Base-by-base conservation (phyloP, 2,329 filamentous ascomycete genomes). In the Daldinia sp. region DNA sequence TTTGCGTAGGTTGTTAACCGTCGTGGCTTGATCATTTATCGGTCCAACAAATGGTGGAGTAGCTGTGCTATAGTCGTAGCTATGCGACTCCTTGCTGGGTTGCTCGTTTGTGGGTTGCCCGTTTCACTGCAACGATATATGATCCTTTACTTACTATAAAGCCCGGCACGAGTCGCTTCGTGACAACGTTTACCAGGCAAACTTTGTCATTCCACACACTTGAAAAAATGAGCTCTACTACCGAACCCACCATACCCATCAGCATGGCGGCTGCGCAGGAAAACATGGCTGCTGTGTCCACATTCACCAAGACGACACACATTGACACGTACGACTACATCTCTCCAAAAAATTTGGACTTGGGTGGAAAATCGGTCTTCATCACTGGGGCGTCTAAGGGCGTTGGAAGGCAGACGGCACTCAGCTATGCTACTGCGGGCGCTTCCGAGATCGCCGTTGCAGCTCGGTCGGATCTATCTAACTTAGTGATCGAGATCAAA, bases 371-470 rank as follows among this genome's bases (percentile, higher is more conserved):
- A 61, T 78, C 76, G 1, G 74, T 78, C 55, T 80, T 89, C 65
- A 81, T 88, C 55, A 84, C 81, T 5, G 86, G 86, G 6, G 85
- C 82, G 1, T 84, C 83, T 3, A 83, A 81, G 50, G 84, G 85
- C 26, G 81, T 86, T 58, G 86, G 86, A 6, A 79, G 77, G 2
- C 78, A 81, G 30, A 87, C 81, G 3, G 85, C 85, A 0, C 71
- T 86, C 20, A 80, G 82, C 35, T 88, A 82, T 73, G 87, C 86
- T 35, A 78, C 76, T 67, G 86, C 86, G 2, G 83, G 83, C 6
- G 84, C 82, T 58, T 79, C 80, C 5, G 78, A 76, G 59, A 85
- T 90, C 68, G 82, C 82, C 44, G 77, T 89, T 13, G 82, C 78
- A 12, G 87, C 86, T 2, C 84, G 87, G 7, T 85, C 83, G 3